phyloP scores from a whole-genome alignment of 2,329 filamentous ascomycete species.

The Byssochlamys sp. region DNA sequence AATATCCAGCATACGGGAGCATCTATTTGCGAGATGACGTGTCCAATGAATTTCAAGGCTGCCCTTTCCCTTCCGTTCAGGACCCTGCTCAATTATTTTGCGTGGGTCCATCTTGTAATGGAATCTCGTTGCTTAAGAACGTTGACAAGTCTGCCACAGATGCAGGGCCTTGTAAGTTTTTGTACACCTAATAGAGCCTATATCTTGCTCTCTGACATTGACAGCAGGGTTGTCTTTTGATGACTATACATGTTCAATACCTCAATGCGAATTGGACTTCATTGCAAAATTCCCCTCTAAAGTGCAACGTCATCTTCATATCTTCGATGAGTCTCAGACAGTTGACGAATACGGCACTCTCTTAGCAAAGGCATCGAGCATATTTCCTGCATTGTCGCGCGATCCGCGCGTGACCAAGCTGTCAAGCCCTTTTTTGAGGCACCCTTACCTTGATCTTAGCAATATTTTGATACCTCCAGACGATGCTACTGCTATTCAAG shows the following conservation, averaged over 20 bases:
- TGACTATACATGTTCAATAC: constrained; percentile 10
- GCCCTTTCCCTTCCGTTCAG: constrained; percentile 6
- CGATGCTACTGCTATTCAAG: constrained; percentile 12
- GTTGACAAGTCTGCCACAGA: background rate
- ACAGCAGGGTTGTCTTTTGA: constrained; percentile 7
- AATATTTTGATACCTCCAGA: constrained; percentile 16
- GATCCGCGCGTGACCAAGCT: constrained; percentile 8
- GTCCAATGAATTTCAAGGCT: constrained; percentile 2
- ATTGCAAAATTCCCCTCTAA: background rate
- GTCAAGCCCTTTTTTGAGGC: constrained; percentile 9
- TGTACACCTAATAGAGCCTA: background rate
- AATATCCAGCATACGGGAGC: constrained; percentile 28
- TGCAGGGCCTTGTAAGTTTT: constrained; percentile 11
- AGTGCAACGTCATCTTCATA: constrained; percentile 9
- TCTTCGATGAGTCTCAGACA: constrained; percentile 9
- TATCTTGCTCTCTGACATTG: constrained; percentile 3
- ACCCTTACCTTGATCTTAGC: constrained; percentile 15
- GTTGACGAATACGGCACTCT: constrained; percentile 10
- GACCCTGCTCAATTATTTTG: constrained; percentile 11
- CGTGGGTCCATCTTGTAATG: constrained; percentile 9
- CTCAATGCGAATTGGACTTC: constrained; percentile 7
- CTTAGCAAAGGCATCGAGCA: constrained; percentile 6
- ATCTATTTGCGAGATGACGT: constrained; percentile 14
- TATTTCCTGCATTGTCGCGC: constrained; percentile 9
- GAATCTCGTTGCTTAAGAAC: constrained; percentile 1